These are phyloP conservation scores for Colletotrichum sp. DNA, from an alignment of 2,329 filamentous ascomycete genomes.

Conservation along the genomic window DNA sequence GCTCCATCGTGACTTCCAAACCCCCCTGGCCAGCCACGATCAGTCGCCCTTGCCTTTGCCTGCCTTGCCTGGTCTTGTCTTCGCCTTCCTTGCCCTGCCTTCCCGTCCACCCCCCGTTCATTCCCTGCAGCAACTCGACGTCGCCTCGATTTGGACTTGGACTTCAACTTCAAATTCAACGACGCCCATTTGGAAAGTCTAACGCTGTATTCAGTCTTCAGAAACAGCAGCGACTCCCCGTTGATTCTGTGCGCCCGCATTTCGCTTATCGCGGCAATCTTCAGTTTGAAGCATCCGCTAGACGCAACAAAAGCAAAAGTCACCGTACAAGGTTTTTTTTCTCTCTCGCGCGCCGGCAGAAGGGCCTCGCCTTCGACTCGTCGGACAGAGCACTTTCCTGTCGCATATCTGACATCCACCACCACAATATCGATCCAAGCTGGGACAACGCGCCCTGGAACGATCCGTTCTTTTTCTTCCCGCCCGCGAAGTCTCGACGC, in stretches of 20 bases:
- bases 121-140: constrained; percentile 11
- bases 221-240: background rate
- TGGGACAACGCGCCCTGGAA: background rate
- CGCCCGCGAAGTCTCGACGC: background rate
- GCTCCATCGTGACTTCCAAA: constrained; percentile 9
- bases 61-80: background rate
- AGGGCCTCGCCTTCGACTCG: background rate
- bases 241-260: background rate
- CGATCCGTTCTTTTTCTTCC: background rate
- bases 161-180: background rate
- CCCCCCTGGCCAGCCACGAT: background rate
- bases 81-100: constrained; percentile 3
- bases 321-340: constrained; percentile 3
- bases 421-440: background rate
- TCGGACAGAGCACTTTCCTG: background rate
- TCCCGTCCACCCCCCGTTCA: constrained; percentile 12
- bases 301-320: background rate
- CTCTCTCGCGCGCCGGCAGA: background rate
- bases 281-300: background rate
- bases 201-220: background rate
- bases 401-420: background rate
- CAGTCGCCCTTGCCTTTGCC: background rate
- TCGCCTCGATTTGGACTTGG: background rate
- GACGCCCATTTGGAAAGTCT: background rate
- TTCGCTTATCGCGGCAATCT: background rate